phyloP scores from a whole-genome alignment of 805 yeast genomes.

The Yamadazyma ubonensis region DNA sequence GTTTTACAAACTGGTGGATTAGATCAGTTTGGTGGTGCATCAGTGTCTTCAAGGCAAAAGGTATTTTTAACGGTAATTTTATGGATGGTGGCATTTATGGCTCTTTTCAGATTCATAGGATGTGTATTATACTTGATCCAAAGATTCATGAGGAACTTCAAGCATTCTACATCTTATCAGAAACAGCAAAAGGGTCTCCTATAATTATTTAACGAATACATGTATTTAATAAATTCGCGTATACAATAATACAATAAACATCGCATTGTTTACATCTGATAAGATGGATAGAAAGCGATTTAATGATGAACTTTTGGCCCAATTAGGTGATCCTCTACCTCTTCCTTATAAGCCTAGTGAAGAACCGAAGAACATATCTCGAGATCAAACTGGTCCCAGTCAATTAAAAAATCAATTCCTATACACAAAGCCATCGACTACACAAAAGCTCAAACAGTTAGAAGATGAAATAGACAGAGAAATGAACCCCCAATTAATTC shows the following conservation, averaged over 20 bases:
- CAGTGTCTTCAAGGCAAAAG: constrained; percentile 34
- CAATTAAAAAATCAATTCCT: background rate
- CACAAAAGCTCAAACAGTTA: constrained; percentile 2
- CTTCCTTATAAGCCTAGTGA: constrained; percentile 13
- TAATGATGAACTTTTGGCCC: constrained; percentile 13
- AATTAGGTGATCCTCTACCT: constrained; percentile 18
- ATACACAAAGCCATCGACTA: background rate
- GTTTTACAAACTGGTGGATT: constrained; percentile 47
- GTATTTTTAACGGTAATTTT: constrained; percentile 52
- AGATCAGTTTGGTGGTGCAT: constrained; percentile 36
- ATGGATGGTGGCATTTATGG: constrained; percentile 63
- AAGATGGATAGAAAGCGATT: constrained; percentile 7
- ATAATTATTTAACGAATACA: constrained; percentile 6
- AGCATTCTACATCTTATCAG: constrained; percentile 15
- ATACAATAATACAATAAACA: background rate
- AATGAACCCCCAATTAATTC: constrained; percentile 1
- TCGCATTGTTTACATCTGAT: constrained; percentile 11
- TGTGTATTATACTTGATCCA: constrained; percentile 47
- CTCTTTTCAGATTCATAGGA: constrained; percentile 56
- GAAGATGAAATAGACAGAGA: constrained; percentile 9
- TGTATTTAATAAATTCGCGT: constrained; percentile 2
- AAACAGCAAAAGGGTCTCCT: constrained; percentile 15
- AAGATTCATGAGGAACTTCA: constrained; percentile 30
- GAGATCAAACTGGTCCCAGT: background rate
- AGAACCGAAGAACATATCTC: background rate